A percentile compares a stretch with the other conserved stretches of the same genome.
Conservation (phyloP, 768 basidiomycete genomes). For the Tylopilus subfusipes region DNA sequence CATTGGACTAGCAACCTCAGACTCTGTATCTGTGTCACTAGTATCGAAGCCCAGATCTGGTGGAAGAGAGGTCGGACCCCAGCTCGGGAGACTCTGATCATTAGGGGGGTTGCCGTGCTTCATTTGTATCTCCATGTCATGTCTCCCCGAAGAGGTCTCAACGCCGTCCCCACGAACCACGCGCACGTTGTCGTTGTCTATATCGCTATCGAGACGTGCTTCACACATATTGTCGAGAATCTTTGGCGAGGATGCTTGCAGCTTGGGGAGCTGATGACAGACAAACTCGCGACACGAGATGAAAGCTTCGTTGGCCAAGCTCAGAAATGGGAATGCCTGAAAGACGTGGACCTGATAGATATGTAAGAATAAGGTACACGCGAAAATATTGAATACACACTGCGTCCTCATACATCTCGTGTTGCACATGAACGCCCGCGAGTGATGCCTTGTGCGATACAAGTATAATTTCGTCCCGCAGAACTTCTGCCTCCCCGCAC, state of each 20-base stretch:
- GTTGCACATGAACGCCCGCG: conserved; percentile 80
- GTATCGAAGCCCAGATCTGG: conserved; percentile 2
- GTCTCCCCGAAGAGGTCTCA: conserved; percentile 43
- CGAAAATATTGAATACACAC: conserved; percentile 42
- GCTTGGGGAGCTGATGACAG: conserved; percentile 50
- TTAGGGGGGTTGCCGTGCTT: conserved; percentile 20
- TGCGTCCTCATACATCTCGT: conserved; percentile 89
- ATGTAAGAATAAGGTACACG: neutral
- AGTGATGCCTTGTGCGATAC: conserved; percentile 90
- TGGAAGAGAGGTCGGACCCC: conserved; percentile 35
- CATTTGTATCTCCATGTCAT: conserved; percentile 40
- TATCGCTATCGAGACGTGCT: conserved; percentile 62
- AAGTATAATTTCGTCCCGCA: conserved; percentile 91
- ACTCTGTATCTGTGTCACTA: neutral
- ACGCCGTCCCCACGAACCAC: conserved; percentile 76
- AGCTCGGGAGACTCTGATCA: conserved; percentile 49
- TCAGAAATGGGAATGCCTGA: conserved; percentile 80
- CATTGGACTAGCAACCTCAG: conserved; percentile 7
- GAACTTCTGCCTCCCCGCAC: conserved; percentile 89
- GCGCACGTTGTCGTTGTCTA: conserved; percentile 59
- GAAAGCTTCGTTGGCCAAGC: conserved; percentile 62
- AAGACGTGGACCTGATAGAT: conserved; percentile 77
- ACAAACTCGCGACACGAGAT: conserved; percentile 69
- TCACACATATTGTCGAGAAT: conserved; percentile 54
- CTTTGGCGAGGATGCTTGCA: conserved; percentile 49